phyloP scores from a whole-genome alignment of 768 basidiomycete species.

The Asterophora lycoperdoides region DNA sequence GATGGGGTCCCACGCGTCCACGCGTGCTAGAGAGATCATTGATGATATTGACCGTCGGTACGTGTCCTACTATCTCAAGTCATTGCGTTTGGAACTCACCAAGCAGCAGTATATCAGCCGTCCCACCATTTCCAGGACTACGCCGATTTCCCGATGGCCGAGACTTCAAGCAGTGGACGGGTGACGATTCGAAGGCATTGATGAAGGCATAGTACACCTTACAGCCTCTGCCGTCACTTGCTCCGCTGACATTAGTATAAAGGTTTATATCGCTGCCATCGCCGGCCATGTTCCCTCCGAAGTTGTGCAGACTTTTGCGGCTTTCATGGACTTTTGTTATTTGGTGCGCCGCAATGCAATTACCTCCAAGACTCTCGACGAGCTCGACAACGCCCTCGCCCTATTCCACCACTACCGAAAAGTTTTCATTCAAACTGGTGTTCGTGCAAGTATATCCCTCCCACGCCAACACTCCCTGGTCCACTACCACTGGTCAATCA shows the following conservation, averaged over 20 bases:
- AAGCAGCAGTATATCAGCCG: conserved; percentile 2
- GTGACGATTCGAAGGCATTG: conserved; percentile 26
- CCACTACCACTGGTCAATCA: neutral
- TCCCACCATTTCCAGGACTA: conserved; percentile 5
- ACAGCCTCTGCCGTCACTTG: neutral
- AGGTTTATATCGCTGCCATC: conserved; percentile 25
- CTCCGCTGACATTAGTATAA: neutral
- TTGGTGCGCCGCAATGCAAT: conserved; percentile 3
- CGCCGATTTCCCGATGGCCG: conserved; percentile 2
- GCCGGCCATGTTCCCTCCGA: conserved; percentile 14
- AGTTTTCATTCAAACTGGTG: neutral
- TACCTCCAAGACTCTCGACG: neutral
- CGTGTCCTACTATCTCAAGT: neutral
- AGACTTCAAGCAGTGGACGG: conserved; percentile 19
- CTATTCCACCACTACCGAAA: neutral
- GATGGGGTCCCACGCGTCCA: conserved; percentile 9
- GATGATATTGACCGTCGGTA: conserved; percentile 26
- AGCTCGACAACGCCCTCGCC: neutral
- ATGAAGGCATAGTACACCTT: conserved; percentile 23
- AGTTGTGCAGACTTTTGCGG: conserved; percentile 15
- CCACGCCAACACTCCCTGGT: conserved; percentile 19
- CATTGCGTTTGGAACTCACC: neutral
- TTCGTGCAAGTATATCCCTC: conserved; percentile 14
- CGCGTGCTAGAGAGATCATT: conserved; percentile 18
- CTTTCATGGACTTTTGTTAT: conserved; percentile 22